Base-by-base conservation (phyloP, 1,284 basidiomycete species). In the Cryptococcus jaspeensis region DNA sequence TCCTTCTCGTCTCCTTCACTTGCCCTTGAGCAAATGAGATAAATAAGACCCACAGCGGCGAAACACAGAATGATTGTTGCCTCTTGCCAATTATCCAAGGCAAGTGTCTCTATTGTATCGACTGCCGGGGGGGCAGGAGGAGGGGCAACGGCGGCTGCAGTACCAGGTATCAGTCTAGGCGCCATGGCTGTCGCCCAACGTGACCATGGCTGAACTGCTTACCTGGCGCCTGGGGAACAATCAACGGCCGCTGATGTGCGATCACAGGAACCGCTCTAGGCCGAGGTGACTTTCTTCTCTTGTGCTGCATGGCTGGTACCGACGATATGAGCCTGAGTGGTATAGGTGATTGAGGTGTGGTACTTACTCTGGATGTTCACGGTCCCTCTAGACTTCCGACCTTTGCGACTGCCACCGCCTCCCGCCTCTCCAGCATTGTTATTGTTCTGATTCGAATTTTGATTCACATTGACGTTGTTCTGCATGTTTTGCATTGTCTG, bases 61-160 rank as follows among this genome's bases (percentile, higher is more conserved):
- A 72, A 58, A 45, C 66, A 69, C 13, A 72, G 59, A n/a, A 72
- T 65, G 45, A 72, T 66, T 1, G 68, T 72, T 12, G 68, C 68
- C 50, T 72, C 70, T 47, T 72, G 70, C 70, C 70, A 72, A 46
- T 67, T 70, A 36, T 70, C 70, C 46, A 67, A 41, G 1, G 56
- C 65, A 3, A 61, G 28, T 6, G 54, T 36, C 2, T 62, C 63
- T 13, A 52, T 36, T 15, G 28, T 16, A 15, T 49, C 47, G 5
- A 47, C 45, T 18, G 45, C 13, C 18, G 41, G 41, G 4, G 3
- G 20, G 2, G 37, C 28, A 13, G 41, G 12, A 12, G 43, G 43
- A 39, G 52, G 42, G 13, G 20, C 53, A 49, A 39, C 42, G 1
- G 36, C 7, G 11, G 32, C 28, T 46, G 9, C 28, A 32, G n/a